Evolutionary conservation across 306 rosid species (phyloP), one percentile per base, ranked within the genome.

Genomic region (Gastrolobium bilobum): DNA sequence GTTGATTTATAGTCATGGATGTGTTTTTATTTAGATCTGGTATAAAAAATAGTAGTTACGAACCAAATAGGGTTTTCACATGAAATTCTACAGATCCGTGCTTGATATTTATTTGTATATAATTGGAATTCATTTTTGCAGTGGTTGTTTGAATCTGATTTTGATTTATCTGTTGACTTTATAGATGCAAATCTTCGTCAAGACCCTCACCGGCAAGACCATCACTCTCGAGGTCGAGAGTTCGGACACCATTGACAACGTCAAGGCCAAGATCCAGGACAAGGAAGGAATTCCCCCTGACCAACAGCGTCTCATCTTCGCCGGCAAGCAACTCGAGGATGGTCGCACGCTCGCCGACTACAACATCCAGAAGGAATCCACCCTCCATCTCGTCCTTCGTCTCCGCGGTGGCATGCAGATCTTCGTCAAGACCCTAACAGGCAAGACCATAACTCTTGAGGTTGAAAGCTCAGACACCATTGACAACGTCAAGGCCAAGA

Each of bases 361-460:
- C 79, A 91, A 91, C 61, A 91, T 91, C 71, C 96, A 91, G 51
- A 91, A 91, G 84, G 96, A 91, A 1, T 89, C 93, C 0, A 91
- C 96, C 14, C 93, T 91, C 1, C 96, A 91, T 37, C 76, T 91
- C 2, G 96, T 91, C 6, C 86, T 91, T 1, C 93, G 96, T 47
- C 93, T 91, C 5, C 92, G 95, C 31, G 95, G 95, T 53, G 95
- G 95, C 0, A 90, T 90, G 95, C 95, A 90, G 35, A 90, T 90
- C 15, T 90, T 91, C 0, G 96, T 91, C 0, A 91, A 91, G 84
- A 91, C 96, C 15, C 85, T 91, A 0, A 91, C 96, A 0, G 96
- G 96, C 0, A 91, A 91, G 77, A 91, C 96, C 67, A 91, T 91
- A 14, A 91, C 92, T 2, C 78, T 91, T 0, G 92, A 88, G 83